Evolutionary conservation across 1,139 yeast species (phyloP), one percentile per base, ranked within the genome.

Genomic region (Protomyces macrosporus): DNA sequence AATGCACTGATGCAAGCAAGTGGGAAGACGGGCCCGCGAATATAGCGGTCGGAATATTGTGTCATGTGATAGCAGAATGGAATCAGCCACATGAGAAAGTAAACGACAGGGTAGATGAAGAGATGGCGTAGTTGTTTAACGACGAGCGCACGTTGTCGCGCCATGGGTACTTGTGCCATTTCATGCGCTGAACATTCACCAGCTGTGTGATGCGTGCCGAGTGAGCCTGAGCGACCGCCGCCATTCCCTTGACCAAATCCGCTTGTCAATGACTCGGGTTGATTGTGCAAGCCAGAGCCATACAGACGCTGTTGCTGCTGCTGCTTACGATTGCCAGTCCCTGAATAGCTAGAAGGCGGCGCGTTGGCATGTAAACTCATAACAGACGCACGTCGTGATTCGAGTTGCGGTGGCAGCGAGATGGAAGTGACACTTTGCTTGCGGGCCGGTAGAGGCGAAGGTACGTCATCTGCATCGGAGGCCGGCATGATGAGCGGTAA

Each of bases 101-200:
- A 62, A 48, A 62, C 48, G 50, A 62, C 30, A 4, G 65, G 65
- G 45, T 48, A 62, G 50, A 62, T 48, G 62, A 62, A 62, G 32
- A 62, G 51, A 9, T 55, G 62, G 32, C 45, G 23, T 16, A 63
- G 52, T 40, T 58, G 65, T 32, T 36, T 40, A 30, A 52, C 55
- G 10, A 58, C 53, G 30, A 55, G 40, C 14, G 48, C 48, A 16
- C 62, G 62, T 35, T 58, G 56, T 5, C 33, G 10, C 14, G 33
- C 39, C 37, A 58, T 55, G 2, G 53, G 56, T 10, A 51, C 62
- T 32, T 32, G 33, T 30, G 52, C 55, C 36, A 33, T 39, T 36
- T 34, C 42, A 33, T 34, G 33, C 14, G n/a, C 40, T 9, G 57
- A 37, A 1, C n/a, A 39, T 23, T 34, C 55, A 33, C 37, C 55